Percentiles rank a stretch among this genome's conserved stretches.
Conservation (phyloP, 805 yeast genomes). For the Candida pseudoglaebosa region DNA sequence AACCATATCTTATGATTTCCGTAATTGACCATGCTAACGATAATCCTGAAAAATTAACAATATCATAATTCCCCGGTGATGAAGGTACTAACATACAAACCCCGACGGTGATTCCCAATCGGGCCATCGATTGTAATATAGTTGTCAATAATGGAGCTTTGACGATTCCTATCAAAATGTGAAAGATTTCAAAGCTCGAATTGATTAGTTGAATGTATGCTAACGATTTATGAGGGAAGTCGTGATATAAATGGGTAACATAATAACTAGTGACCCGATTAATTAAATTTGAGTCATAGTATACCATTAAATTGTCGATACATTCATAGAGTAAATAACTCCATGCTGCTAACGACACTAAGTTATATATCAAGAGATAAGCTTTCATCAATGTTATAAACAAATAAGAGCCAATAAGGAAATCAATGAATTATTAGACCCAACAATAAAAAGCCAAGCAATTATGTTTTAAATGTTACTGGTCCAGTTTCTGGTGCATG, state of each 20-base stretch:
- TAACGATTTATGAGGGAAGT: conserved; percentile 26
- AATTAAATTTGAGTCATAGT: conserved; percentile 3
- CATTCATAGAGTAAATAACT: conserved; percentile 8
- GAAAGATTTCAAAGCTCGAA: conserved; percentile 21
- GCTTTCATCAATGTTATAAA: neutral
- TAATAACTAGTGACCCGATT: neutral
- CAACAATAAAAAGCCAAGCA: neutral
- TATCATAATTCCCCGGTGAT: conserved; percentile 24
- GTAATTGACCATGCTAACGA: conserved; percentile 27
- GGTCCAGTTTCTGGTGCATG: neutral
- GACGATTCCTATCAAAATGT: conserved; percentile 24
- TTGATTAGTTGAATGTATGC: conserved; percentile 23
- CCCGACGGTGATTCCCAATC: conserved; percentile 25
- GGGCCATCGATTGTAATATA: conserved; percentile 26
- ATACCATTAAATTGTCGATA: conserved; percentile 9
- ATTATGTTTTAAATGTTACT: neutral
- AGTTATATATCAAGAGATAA: neutral
- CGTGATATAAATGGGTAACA: conserved; percentile 4
- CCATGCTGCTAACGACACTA: neutral
- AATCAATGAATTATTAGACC: too few relatives aligned
- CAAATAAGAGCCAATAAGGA: too few relatives aligned
- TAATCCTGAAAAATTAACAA: conserved; percentile 17
- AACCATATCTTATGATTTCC: conserved; percentile 27
- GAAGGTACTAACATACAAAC: conserved; percentile 24
- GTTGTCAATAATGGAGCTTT: conserved; percentile 23